A percentile compares a stretch with the other conserved stretches of the same genome.
Conservation (phyloP, 2,329 filamentous ascomycete genomes). For the Penicillium sp. region DNA sequence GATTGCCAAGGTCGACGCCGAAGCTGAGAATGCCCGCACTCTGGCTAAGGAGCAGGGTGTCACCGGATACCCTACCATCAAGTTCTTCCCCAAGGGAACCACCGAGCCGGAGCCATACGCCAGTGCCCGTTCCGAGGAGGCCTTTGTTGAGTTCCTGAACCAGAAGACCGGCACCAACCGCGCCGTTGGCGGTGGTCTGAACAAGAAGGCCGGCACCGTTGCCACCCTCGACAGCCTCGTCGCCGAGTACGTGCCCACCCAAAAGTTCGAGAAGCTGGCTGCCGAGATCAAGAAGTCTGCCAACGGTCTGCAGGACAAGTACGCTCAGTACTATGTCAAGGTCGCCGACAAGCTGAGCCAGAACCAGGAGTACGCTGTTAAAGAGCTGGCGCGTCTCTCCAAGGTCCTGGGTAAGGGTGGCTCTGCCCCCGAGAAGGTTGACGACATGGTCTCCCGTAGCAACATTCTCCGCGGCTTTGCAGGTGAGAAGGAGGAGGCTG, state of each 20-base stretch:
- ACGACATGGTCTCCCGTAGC: slow-evolving; percentile 82
- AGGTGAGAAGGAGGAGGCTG: slow-evolving; percentile 59
- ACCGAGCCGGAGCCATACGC: slow-evolving; percentile 72
- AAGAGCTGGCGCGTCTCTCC: slow-evolving; percentile 82
- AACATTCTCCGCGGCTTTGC: slow-evolving; percentile 86
- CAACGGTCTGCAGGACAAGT: slow-evolving; percentile 72
- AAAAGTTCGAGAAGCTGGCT: slow-evolving; percentile 68
- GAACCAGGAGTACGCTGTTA: slow-evolving; percentile 78
- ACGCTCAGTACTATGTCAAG: slow-evolving; percentile 91
- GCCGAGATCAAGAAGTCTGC: slow-evolving; percentile 75
- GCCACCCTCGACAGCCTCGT: slow-evolving; percentile 77
- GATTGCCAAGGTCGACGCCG: slow-evolving; percentile 94
- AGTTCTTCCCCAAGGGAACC: slow-evolving; percentile 90
- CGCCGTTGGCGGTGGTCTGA: slow-evolving; percentile 76
- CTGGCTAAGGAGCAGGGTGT: slow-evolving; percentile 77
- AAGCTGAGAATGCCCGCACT: slow-evolving; percentile 81
- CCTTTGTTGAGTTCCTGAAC: slow-evolving; percentile 82
- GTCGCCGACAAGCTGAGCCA: slow-evolving; percentile 82
- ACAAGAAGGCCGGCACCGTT: slow-evolving; percentile 80
- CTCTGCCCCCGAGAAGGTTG: slow-evolving; percentile 80
- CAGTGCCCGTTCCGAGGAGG: slow-evolving; percentile 75
- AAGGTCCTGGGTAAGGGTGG: slow-evolving; percentile 85
- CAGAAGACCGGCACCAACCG: slow-evolving; percentile 87
- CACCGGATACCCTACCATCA: slow-evolving; percentile 91
- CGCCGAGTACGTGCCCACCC: slow-evolving; percentile 66